Evolutionary conservation across 177 flowering plant species (phyloP).

Genomic region (Vitis hybrid): DNA sequence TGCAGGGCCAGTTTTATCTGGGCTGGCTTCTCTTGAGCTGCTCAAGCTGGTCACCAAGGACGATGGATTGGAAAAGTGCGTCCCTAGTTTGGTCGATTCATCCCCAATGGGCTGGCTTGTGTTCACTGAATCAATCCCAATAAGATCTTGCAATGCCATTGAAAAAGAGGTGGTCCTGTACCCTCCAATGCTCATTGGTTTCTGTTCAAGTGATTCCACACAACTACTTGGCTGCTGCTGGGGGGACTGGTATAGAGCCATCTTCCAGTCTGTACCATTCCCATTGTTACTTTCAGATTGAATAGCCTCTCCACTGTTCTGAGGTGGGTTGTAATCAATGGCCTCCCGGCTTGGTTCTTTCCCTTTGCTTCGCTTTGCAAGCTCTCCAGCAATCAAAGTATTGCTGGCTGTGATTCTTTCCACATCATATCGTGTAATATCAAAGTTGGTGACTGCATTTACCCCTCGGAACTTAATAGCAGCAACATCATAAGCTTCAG

Average conservation of each 20-base stretch:
- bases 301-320: conserved; percentile 19
- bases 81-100: conserved; percentile 29
- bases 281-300: conserved; percentile 23
- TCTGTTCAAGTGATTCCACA: conserved; percentile 35
- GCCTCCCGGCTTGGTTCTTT: conserved; percentile 20
- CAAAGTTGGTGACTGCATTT: conserved; percentile 91
- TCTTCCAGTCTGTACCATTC: conserved; percentile 51
- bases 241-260: conserved; percentile 42
- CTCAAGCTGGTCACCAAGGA: conserved; percentile 72
- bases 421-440: conserved; percentile 75
- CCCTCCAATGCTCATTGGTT: conserved; percentile 20
- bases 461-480: conserved; percentile 92
- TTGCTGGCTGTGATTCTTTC: conserved; percentile 81
- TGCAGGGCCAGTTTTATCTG: conserved; percentile 44
- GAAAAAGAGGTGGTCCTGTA: conserved; percentile 37
- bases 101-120: conserved; percentile 25
- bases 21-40: conserved; percentile 82
- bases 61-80: conserved; percentile 58
- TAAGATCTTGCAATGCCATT: conserved; percentile 46
- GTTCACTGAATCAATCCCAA: conserved; percentile 34
- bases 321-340: conserved; percentile 20
- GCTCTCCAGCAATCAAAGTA: conserved; percentile 77
- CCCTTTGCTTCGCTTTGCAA: conserved; percentile 59
- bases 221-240: conserved; percentile 13
- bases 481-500: conserved; percentile 93